Evolutionary conservation across 2,329 filamentous ascomycete species (phyloP).

Genomic region (Arachnomyces sp.): DNA sequence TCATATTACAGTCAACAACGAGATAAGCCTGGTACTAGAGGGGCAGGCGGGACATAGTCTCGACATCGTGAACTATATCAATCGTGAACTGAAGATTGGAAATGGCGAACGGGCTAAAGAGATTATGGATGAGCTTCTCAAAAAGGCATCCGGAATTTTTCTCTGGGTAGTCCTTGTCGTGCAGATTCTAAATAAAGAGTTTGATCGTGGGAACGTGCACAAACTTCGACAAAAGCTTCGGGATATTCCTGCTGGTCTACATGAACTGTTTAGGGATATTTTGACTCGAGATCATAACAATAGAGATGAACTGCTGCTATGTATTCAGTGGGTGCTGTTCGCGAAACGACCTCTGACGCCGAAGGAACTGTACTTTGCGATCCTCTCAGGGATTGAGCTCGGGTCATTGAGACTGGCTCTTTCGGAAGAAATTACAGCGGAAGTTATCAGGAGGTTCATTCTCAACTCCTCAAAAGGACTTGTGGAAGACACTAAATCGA

Average conservation of each 20-base stretch:
- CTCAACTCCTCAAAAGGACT: conserved; percentile 24
- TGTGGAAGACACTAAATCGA: conserved; percentile 20
- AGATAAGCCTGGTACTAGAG: conserved; percentile 31
- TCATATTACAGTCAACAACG: conserved; percentile 25
- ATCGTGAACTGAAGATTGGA: conserved; percentile 11
- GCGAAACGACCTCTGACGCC: conserved; percentile 11
- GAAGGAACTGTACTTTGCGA: conserved; percentile 13
- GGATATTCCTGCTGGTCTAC: conserved; percentile 24
- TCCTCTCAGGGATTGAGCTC: conserved; percentile 17
- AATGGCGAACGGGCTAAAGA: conserved; percentile 15
- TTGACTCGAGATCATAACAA: conserved; percentile 8
- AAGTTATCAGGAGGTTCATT: conserved; percentile 12
- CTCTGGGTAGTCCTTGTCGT: conserved; percentile 42
- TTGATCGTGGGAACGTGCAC: conserved; percentile 17
- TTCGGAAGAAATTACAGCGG: conserved; percentile 5
- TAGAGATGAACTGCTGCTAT: not conserved
- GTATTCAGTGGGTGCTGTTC: conserved; percentile 10
- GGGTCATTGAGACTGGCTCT: conserved; percentile 2
- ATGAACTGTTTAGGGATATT: conserved; percentile 13
- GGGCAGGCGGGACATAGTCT: conserved; percentile 28
- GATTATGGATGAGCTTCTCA: conserved; percentile 25
- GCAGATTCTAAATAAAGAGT: conserved; percentile 38
- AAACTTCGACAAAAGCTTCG: conserved; percentile 21
- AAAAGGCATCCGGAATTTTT: conserved; percentile 37
- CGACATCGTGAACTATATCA: conserved; percentile 19